A percentile compares a stretch with the other conserved stretches of the same genome.
Evolutionary conservation across 1,284 basidiomycete species (phyloP).

Genomic region (Fistulina hepatica): DNA sequence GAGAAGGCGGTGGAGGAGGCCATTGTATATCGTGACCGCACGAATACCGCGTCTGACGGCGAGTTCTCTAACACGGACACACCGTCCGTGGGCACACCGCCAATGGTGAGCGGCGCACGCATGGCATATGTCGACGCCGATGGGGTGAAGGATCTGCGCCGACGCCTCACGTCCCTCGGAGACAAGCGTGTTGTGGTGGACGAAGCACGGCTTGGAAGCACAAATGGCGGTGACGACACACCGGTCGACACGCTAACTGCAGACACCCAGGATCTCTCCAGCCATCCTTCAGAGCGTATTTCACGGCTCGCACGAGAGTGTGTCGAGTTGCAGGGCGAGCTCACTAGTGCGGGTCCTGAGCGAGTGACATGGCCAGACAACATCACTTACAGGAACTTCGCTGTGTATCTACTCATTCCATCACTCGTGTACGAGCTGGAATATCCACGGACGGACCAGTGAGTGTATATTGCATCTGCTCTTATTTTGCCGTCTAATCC

Average conservation of each 20-base stretch:
- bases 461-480: conserved; percentile 17
- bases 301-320: conserved; percentile 68
- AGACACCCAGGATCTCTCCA: conserved; percentile 49
- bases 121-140: conserved; percentile 44
- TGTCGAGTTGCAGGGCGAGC: conserved; percentile 66
- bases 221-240: conserved; percentile 6
- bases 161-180: conserved; percentile 34
- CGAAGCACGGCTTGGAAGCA: conserved; percentile 1
- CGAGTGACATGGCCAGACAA: conserved; percentile 79
- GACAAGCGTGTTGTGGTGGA: conserved; percentile 11
- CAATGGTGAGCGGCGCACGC: conserved; percentile 30
- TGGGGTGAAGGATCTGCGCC: conserved; percentile 40
- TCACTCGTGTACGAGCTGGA: conserved; percentile 95
- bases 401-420: conserved; percentile 82
- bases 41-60: conserved; percentile 3
- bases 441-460: conserved; percentile 84
- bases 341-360: conserved; percentile 59
- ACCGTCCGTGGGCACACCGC: conserved; percentile 23
- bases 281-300: conserved; percentile 64
- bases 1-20: conserved; percentile 38
- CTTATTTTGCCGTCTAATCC: neutral
- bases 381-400: conserved; percentile 76
- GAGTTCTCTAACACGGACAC: conserved; percentile 19
- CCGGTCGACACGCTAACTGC: conserved; percentile 12
- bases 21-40: conserved; percentile 31